phyloP scores from a whole-genome alignment of 2,329 filamentous ascomycete species.

The Aspergillus sp. region DNA sequence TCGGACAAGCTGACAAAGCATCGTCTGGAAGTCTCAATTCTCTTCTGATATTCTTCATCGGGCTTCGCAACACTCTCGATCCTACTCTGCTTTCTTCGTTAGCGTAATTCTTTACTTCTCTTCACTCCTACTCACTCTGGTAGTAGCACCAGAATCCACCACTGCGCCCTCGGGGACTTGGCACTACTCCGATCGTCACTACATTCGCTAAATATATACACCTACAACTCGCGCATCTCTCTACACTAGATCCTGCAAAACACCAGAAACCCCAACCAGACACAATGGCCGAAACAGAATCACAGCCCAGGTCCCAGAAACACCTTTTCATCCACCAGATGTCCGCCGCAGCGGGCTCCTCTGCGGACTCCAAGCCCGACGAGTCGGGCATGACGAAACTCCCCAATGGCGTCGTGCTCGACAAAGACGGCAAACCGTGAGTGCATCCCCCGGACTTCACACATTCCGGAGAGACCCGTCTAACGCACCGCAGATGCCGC shows the following conservation, averaged over 20 bases:
- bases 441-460: constrained; percentile 15
- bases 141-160: no score
- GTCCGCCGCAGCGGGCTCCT: constrained; percentile 13
- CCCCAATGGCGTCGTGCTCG: constrained; percentile 49
- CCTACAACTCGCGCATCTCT: no score
- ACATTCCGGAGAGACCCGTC: neutral
- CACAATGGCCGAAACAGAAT: constrained; percentile 15
- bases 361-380: constrained; percentile 20
- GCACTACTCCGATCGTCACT: no score
- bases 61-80: no score
- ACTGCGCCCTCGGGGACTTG: no score
- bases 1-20: no score
- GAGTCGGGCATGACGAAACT: constrained; percentile 25
- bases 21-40: no score
- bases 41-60: no score
- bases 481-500: constrained; percentile 38
- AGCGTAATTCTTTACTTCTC: no score
- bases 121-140: no score
- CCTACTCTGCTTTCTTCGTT: no score
- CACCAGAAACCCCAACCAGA: neutral
- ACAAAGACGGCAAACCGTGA: constrained; percentile 50
- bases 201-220: no score
- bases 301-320: constrained; percentile 10
- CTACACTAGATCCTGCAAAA: neutral
- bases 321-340: constrained; percentile 16